Evolutionary conservation across 495 filamentous ascomycete genomes (phyloP).

Genomic region (Saxispiralis lemnorum): DNA sequence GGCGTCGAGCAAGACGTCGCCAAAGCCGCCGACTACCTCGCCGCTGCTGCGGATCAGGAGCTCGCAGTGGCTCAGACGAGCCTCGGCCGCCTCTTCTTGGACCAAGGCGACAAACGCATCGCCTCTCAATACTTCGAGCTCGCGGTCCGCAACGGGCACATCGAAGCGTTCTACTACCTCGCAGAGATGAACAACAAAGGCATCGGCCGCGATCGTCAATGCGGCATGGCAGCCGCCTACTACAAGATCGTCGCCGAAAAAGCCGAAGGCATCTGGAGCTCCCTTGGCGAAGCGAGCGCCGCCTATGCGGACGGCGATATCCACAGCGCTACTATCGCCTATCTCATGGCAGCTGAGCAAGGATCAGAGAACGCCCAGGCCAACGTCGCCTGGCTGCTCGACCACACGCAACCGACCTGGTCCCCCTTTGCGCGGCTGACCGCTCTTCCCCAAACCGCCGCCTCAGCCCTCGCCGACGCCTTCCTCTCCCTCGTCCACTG

Average conservation of each 20-base stretch:
- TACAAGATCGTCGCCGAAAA: slow-evolving; percentile 93
- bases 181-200: slow-evolving; percentile 76
- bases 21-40: slow-evolving; percentile 65
- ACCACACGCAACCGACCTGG: slow-evolving; percentile 48
- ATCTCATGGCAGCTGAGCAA: slow-evolving; percentile 89
- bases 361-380: slow-evolving; percentile 85
- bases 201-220: slow-evolving; percentile 63
- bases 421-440: slow-evolving; percentile 29
- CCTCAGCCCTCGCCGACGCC: slow-evolving; percentile 31
- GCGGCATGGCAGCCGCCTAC: slow-evolving; percentile 61
- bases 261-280: slow-evolving; percentile 66
- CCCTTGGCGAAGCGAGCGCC: slow-evolving; percentile 68
- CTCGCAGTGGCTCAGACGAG: slow-evolving; percentile 65
- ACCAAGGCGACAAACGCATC: slow-evolving; percentile 62
- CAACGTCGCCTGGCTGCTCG: slow-evolving; percentile 84
- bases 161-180: slow-evolving; percentile 90
- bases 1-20: slow-evolving; percentile 56
- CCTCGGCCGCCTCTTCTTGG: slow-evolving; percentile 71
- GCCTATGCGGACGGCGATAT: slow-evolving; percentile 71
- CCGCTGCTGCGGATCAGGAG: slow-evolving; percentile 68
- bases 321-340: slow-evolving; percentile 68
- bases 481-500: slow-evolving; percentile 78
- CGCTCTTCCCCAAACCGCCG: slow-evolving; percentile 15
- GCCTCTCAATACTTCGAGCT: slow-evolving; percentile 82
- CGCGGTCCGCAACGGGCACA: slow-evolving; percentile 71